phyloP scores from a whole-genome alignment of 345 rosid species.

The Bruguiera gymnorhiza region DNA sequence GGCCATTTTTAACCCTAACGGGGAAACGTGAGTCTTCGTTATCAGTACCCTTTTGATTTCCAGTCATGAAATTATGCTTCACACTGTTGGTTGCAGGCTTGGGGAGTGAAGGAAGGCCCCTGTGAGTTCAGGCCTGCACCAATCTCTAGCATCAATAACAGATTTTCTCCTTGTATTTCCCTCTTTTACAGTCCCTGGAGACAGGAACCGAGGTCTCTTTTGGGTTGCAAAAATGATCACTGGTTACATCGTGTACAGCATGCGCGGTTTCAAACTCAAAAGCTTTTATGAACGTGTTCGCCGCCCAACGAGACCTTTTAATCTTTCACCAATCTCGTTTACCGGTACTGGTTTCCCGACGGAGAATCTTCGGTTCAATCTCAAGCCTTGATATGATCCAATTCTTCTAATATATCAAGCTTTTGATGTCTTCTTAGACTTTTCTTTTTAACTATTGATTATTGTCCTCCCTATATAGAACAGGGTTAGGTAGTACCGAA shows the following conservation, averaged over 20 bases:
- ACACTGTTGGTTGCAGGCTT: slow-evolving; percentile 44
- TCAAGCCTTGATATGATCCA: no score
- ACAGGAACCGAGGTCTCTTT: slow-evolving; percentile 74
- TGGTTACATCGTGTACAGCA: background rate
- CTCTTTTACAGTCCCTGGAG: slow-evolving; percentile 44
- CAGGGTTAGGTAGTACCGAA: no score
- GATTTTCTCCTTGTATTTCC: slow-evolving; percentile 49
- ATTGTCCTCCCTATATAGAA: no score
- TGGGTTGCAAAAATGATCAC: slow-evolving; percentile 59
- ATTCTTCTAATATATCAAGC: no score
- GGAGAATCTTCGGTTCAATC: background rate
- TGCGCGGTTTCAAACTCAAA: slow-evolving; percentile 10
- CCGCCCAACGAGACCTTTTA: background rate
- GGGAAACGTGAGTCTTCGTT: background rate
- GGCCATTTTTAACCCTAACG: slow-evolving; percentile 32
- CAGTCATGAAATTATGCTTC: background rate
- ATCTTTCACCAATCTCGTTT: background rate
- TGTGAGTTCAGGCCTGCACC: slow-evolving; percentile 80
- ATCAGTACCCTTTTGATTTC: background rate
- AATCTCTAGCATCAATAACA: slow-evolving; percentile 43
- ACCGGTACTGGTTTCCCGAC: background rate
- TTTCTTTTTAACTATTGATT: no score
- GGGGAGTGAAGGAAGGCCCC: slow-evolving; percentile 76
- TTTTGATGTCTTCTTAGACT: no score
- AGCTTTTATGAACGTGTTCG: background rate